Conservation (phyloP, 371 early-diverging fungal genomes). For the Syncephalastrum contaminatum region DNA sequence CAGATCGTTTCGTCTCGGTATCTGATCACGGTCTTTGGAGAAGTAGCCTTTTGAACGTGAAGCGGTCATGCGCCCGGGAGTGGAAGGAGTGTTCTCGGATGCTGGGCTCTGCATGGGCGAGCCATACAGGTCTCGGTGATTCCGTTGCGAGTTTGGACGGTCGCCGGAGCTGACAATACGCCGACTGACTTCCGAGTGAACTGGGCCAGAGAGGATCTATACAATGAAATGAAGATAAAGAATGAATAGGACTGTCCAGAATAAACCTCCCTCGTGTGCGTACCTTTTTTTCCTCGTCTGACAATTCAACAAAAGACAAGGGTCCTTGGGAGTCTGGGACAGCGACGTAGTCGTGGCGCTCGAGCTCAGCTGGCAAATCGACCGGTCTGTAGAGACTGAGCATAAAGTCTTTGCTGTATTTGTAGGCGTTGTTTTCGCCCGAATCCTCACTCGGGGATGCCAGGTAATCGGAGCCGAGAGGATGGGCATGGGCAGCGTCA, state of each 20-base stretch:
- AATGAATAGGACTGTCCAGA: not conserved
- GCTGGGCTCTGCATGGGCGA: slow-evolving; percentile 44
- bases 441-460: slow-evolving; percentile 8
- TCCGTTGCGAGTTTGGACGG: slow-evolving; percentile 15
- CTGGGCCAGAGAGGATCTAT: slow-evolving; percentile 54
- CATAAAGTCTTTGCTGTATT: slow-evolving; percentile 82
- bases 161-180: slow-evolving; percentile 25
- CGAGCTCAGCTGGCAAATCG: slow-evolving; percentile 66
- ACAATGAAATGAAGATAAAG: not conserved
- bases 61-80: slow-evolving; percentile 25
- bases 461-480: not conserved
- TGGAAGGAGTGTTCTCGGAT: slow-evolving; percentile 32
- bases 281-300: slow-evolving; percentile 74
- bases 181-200: slow-evolving; percentile 51
- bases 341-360: slow-evolving; percentile 71
- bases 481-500: slow-evolving; percentile 7
- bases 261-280: not conserved
- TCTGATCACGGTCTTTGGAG: slow-evolving; percentile 20
- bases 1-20: slow-evolving; percentile 15
- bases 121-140: slow-evolving; percentile 29
- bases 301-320: slow-evolving; percentile 59
- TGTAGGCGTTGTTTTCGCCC: slow-evolving; percentile 51
- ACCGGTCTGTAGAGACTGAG: slow-evolving; percentile 68
- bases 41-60: slow-evolving; percentile 29
- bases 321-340: slow-evolving; percentile 63